These are phyloP conservation scores for Willaertia magna DNA, from an alignment of 208 protist species.

Conservation along the genomic window DNA sequence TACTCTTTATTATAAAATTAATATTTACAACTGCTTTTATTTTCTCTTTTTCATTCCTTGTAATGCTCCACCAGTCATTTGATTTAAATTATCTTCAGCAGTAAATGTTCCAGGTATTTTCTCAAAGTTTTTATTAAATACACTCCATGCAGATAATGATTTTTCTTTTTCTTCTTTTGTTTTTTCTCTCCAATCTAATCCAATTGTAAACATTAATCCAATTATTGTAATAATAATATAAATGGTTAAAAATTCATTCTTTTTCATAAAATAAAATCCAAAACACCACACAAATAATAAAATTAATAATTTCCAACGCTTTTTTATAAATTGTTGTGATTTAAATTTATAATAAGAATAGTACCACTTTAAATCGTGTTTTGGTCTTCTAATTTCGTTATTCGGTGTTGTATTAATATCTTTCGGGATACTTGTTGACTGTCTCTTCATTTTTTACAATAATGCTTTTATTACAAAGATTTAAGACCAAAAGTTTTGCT, in stretches of 20 bases:
- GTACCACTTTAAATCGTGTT: not conserved
- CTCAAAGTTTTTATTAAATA: not conserved
- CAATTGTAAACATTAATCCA: not conserved
- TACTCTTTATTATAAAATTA: too few relatives aligned
- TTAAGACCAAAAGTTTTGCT: too few relatives aligned
- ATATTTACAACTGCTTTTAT: too few relatives aligned
- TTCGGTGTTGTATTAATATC: not conserved
- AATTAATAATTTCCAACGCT: not conserved
- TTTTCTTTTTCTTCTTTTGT: not conserved
- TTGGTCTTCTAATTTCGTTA: not conserved
- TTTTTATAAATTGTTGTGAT: not conserved
- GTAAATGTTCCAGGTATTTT: not conserved
- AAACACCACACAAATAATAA: not conserved
- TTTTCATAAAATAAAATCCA: not conserved
- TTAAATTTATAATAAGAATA: not conserved
- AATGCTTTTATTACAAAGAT: too few relatives aligned
- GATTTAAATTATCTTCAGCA: not conserved
- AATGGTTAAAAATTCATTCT: not conserved
- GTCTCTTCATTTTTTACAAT: too few relatives aligned
- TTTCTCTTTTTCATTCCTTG: too few relatives aligned
- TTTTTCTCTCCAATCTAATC: not conserved
- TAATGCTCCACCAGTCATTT: not conserved
- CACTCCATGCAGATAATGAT: not conserved
- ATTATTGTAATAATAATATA: not conserved
- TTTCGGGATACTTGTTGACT: too few relatives aligned